Conservation (phyloP, 2,329 filamentous ascomycete genomes). For the Mycosphaerelloides madeirae region DNA sequence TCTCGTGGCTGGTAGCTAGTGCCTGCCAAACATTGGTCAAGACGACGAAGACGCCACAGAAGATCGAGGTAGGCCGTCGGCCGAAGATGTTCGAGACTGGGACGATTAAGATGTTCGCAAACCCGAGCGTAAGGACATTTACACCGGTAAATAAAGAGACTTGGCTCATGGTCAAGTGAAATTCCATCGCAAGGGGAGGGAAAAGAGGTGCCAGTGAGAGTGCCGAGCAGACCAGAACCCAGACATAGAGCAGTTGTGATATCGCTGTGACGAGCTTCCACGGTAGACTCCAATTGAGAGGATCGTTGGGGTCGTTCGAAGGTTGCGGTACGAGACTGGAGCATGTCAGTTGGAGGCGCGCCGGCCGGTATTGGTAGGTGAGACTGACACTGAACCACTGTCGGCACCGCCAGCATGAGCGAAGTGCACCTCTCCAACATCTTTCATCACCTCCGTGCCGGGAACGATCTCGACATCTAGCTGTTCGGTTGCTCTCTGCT, state of each 20-base stretch:
- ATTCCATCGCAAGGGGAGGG: conserved; percentile 38
- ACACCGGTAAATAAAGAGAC: conserved; percentile 40
- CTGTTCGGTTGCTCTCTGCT: conserved; percentile 17
- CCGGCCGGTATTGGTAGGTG: not conserved
- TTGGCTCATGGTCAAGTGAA: conserved; percentile 39
- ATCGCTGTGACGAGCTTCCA: conserved; percentile 34
- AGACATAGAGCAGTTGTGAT: conserved; percentile 40
- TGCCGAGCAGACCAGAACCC: conserved; percentile 41
- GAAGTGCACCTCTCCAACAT: conserved; percentile 25
- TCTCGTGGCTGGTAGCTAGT: conserved; percentile 39
- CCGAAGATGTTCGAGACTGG: conserved; percentile 44
- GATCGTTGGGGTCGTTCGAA: conserved; percentile 22
- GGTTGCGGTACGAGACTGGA: conserved; percentile 27
- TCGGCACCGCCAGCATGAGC: conserved; percentile 24
- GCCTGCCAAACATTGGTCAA: conserved; percentile 43
- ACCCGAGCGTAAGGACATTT: conserved; percentile 43
- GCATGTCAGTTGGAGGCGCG: not conserved
- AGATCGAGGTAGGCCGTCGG: conserved; percentile 37
- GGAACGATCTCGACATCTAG: conserved; percentile 28
- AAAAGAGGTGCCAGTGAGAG: conserved; percentile 44
- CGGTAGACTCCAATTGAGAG: conserved; percentile 26
- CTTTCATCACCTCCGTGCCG: conserved; percentile 29
- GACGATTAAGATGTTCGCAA: conserved; percentile 43
- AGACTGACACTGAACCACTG: conserved; percentile 25
- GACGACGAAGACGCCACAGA: conserved; percentile 39